phyloP scores from a whole-genome alignment of 306 rosid genomes.

The Corylus heterophylla region DNA sequence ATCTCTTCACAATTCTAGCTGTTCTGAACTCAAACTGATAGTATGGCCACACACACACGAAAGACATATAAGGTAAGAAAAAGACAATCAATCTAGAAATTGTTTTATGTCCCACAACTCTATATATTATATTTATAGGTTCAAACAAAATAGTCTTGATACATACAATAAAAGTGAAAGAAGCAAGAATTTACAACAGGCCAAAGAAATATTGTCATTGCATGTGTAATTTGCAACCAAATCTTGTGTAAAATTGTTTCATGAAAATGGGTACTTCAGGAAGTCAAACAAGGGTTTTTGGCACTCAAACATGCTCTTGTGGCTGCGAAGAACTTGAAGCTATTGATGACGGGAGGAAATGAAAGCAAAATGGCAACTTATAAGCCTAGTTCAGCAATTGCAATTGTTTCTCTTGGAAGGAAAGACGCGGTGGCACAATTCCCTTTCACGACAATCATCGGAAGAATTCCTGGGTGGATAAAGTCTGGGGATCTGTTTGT shows the following conservation, averaged over 20 bases:
- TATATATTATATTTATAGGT: background rate
- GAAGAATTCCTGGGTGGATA: constrained; percentile 59
- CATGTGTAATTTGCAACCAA: background rate
- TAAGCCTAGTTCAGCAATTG: constrained; percentile 41
- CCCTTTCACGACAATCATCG: constrained; percentile 49
- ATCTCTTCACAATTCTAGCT: background rate
- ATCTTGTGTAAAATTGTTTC: constrained; percentile 15
- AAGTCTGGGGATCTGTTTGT: constrained; percentile 80
- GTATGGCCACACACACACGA: background rate
- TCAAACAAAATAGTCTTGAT: background rate
- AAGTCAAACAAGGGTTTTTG: constrained; percentile 73
- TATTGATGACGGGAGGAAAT: constrained; percentile 44
- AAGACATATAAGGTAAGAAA: background rate
- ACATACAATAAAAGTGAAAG: background rate
- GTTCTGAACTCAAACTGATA: background rate
- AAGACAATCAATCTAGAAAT: background rate
- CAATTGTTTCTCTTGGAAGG: constrained; percentile 75
- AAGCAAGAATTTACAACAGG: background rate
- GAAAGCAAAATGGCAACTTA: constrained; percentile 50
- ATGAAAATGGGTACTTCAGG: constrained; percentile 47
- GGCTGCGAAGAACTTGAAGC: constrained; percentile 63
- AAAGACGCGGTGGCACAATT: constrained; percentile 70
- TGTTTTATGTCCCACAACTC: background rate
- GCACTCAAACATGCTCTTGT: constrained; percentile 69
- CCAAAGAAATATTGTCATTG: background rate